Percentiles rank a stretch among this genome's conserved stretches.
Evolutionary conservation across 345 rosid genomes (phyloP).

Genomic region (Gossypium thurberi): DNA sequence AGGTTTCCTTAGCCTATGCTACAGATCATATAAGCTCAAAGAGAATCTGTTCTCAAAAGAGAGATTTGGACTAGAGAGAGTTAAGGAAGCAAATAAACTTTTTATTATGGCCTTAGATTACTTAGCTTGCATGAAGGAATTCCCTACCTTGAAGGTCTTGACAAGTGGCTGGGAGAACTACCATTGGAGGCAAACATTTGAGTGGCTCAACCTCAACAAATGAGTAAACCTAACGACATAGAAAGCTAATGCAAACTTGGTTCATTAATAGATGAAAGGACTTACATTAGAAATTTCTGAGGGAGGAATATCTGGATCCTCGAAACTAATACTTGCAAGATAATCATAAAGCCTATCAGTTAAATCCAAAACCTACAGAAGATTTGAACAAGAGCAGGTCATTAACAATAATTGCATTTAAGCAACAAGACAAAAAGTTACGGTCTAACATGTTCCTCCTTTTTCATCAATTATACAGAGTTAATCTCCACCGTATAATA

Average conservation of each 20-base stretch:
- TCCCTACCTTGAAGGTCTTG: not conserved
- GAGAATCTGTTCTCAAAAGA: not conserved
- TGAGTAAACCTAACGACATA: not conserved
- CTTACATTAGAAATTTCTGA: constrained; percentile 45
- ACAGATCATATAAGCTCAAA: not conserved
- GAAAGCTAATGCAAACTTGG: constrained; percentile 5
- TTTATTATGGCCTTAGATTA: not conserved
- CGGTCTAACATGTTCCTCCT: not conserved
- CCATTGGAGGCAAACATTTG: not conserved
- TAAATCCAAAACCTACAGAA: constrained; percentile 55
- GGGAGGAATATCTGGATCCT: constrained; percentile 30
- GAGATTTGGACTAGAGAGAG: not conserved
- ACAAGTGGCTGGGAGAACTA: not conserved
- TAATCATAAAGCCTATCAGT: constrained; percentile 50
- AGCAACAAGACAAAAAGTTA: not conserved
- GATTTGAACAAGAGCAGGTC: constrained; percentile 16
- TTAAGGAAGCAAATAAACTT: not conserved
- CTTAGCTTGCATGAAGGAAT: not conserved
- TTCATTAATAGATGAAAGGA: constrained; percentile 16
- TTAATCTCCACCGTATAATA: not conserved
- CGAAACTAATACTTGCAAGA: constrained; percentile 42
- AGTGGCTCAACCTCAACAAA: not conserved
- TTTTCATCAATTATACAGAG: not conserved
- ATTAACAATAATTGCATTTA: not conserved
- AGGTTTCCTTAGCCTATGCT: not conserved